Base-by-base conservation (phyloP, 306 rosid species). In the Inga leiocalycina region DNA sequence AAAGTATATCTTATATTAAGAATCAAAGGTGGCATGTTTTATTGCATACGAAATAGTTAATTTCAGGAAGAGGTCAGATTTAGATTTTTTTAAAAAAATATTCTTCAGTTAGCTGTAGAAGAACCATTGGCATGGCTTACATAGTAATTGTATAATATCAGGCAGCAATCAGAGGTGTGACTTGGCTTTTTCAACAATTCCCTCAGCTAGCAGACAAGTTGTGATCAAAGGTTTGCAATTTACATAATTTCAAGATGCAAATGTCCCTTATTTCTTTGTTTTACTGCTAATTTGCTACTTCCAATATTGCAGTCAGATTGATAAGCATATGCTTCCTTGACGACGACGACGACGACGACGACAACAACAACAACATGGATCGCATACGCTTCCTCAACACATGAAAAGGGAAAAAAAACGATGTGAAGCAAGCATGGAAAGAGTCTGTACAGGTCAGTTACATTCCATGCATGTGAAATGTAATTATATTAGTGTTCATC, bases 131-230 rank as follows among this genome's bases (percentile, higher is more conserved):
- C 34, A 6, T 43, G 12, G 75, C 80, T 78, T 67, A 77, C 74
- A 57, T 35, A 22, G 41, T 41, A 64, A 19, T 71, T 48, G n/a
- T 57, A n/a, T 65, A 45, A 79, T 35, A 41, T 85, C 95, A 92
- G 98, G 88, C 78, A 10, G 78, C 76, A 56, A 92, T 93, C 80
- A 89, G 89, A 87, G 86, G 93, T 35, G 90, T 93, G 67, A 90
- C 97, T 76, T 93, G 98, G 98, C 90, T 95, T 88, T 91, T 95
- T 81, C 86, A 90, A 68, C 88, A 82, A 65, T 93, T 95, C 81
- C 98, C 98, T 80, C 93, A 86, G 84, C 84, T 93, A 76, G 90
- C 86, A 17, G 89, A 90, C 74, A 68, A 86, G 69, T 71, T 93
- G 8, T 89, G 84, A 88, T 17, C 35, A 49, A 61, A 66, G 45